phyloP scores from a whole-genome alignment of 768 basidiomycete genomes.

The Polyporus arcularius region DNA sequence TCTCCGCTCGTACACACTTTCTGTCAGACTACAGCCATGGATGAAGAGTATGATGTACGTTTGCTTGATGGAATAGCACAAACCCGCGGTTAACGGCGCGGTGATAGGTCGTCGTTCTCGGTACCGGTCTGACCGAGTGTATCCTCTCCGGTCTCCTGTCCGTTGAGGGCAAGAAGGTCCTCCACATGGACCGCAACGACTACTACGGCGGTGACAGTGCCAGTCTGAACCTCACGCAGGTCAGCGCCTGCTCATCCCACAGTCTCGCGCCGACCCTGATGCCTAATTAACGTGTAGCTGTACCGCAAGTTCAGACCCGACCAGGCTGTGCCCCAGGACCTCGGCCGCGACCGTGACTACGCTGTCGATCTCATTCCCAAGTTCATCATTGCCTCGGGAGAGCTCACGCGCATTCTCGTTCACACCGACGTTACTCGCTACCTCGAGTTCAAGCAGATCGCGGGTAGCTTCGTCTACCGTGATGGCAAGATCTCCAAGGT shows the following conservation, averaged over 20 bases:
- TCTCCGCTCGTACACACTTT: slow-evolving; percentile 14
- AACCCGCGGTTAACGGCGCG: neutral
- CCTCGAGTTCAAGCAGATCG: slow-evolving; percentile 99
- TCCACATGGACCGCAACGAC: slow-evolving; percentile 98
- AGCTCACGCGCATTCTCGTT: slow-evolving; percentile 96
- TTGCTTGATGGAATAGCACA: neutral
- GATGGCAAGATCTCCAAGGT: slow-evolving; percentile 98
- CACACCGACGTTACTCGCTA: slow-evolving; percentile 99
- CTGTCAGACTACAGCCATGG: slow-evolving; percentile 58
- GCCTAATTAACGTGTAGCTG: slow-evolving; percentile 54
- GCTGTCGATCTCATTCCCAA: slow-evolving; percentile 98
- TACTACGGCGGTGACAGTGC: slow-evolving; percentile 99
- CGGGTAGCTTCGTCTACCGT: slow-evolving; percentile 96
- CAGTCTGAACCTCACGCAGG: slow-evolving; percentile 96
- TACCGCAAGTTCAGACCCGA: slow-evolving; percentile 92
- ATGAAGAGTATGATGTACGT: slow-evolving; percentile 96
- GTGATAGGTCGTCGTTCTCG: slow-evolving; percentile 81
- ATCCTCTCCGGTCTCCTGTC: slow-evolving; percentile 97
- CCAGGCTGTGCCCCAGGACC: slow-evolving; percentile 73
- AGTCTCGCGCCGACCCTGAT: neutral
- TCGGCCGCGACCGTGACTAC: slow-evolving; percentile 97
- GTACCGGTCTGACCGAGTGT: slow-evolving; percentile 97
- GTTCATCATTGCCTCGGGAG: slow-evolving; percentile 98
- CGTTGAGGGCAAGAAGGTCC: slow-evolving; percentile 99
- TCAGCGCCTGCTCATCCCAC: slow-evolving; percentile 34